Evolutionary conservation across 1,284 basidiomycete genomes (phyloP).

Genomic region (Rhodotorula sp.): DNA sequence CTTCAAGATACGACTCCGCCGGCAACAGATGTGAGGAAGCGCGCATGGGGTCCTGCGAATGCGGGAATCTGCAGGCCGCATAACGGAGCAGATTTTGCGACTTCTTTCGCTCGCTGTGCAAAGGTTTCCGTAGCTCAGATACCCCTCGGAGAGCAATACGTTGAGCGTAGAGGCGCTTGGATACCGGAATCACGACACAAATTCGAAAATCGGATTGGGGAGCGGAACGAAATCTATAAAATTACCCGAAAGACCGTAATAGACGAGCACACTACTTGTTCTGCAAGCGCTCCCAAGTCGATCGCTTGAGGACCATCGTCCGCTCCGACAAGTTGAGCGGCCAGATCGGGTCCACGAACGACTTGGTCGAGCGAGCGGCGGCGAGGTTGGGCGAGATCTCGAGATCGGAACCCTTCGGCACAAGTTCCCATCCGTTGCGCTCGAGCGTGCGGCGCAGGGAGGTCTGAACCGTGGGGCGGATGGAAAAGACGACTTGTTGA

Average conservation of each 20-base stretch:
- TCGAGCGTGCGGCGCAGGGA: slow-evolving; percentile 4
- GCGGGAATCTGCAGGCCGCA: too few relatives aligned
- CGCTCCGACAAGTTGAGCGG: slow-evolving; percentile 22
- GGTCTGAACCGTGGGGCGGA: slow-evolving; percentile 25
- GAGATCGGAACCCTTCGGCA: slow-evolving; percentile 18
- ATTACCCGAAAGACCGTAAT: neutral
- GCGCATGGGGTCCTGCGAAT: too few relatives aligned
- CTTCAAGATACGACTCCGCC: too few relatives aligned
- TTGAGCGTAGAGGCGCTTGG: too few relatives aligned
- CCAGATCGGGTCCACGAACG: slow-evolving; percentile 21
- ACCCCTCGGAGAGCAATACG: too few relatives aligned
- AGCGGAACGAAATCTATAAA: neutral
- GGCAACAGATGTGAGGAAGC: too few relatives aligned
- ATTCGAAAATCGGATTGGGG: too few relatives aligned
- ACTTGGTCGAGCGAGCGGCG: neutral
- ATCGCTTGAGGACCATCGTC: slow-evolving; percentile 26
- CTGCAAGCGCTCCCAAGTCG: slow-evolving; percentile 19
- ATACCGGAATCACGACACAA: too few relatives aligned
- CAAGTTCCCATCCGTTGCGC: slow-evolving; percentile 21
- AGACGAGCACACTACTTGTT: neutral
- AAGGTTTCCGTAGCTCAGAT: too few relatives aligned
- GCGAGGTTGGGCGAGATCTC: slow-evolving; percentile 14
- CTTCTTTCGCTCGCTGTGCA: too few relatives aligned
- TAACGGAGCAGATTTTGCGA: too few relatives aligned
- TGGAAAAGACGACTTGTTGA: slow-evolving; percentile 20